Base-by-base conservation (phyloP, 352 stramenopile genomes). In the Phytophthora podocarpi region DNA sequence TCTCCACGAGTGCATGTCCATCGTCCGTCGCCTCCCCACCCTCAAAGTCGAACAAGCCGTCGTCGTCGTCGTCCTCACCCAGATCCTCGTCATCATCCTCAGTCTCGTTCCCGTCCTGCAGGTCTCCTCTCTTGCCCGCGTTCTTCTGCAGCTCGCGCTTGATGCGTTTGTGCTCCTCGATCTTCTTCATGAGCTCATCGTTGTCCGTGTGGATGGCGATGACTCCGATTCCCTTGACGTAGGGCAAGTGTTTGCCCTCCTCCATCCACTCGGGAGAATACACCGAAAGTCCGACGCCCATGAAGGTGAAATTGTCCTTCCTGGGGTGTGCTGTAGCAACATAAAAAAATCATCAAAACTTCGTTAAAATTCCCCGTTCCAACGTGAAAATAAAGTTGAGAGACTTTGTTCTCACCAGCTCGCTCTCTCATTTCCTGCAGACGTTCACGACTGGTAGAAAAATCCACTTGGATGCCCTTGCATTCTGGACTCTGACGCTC, bases 81-180 rank as follows among this genome's bases (percentile, higher is more conserved):
- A 70, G 27, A 18, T 70, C 73, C 12, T 79, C 65, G 6, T 67
- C 59, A 20, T 64, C 64, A 9, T 80, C 43, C 12, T 20, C 24
- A 28, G 65, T 56, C 18, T 70, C 51, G 6, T 73, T 45, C 1
- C 72, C 73, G 11, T 85, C 72, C 37, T 88, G 71, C 31, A 72
- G 26, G 20, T 72, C 65, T 42, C 67, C 73, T 40, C 50, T 32
- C 2, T 68, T 72, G 37, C 64, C 72, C 5, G 62, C 36, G 12
- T 54, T 58, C 12, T 72, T 67, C 34, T 70, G 58, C 16, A 74
- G 64, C 31, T 91, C 82, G n/a, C 76, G 79, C 48, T 76, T 78
- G 23, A 88, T 74, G 40, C 82, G 78, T 60, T 91, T 91, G 36
- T 64, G 82, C 53, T 87, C 73, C 51, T 91, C 78, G 9, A 89